These are phyloP conservation scores for Exophiala sideris DNA, from an alignment of 2,329 filamentous ascomycete species.

Conservation along the genomic window DNA sequence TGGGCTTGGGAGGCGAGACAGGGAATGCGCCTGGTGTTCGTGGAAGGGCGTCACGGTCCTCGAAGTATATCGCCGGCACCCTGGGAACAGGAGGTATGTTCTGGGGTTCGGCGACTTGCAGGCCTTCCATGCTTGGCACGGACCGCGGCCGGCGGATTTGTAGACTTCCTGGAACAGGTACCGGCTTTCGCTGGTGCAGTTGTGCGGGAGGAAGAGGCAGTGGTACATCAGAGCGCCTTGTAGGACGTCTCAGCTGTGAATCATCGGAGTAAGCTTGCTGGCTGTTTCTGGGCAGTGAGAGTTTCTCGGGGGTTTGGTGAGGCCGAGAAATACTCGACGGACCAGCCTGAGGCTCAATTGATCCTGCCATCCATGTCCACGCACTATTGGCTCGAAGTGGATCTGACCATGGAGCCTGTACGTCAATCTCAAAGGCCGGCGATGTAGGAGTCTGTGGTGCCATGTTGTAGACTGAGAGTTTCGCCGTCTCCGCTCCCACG, in stretches of 20 bases:
- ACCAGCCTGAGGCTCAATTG: background rate
- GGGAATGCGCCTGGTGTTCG: background rate
- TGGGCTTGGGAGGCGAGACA: background rate
- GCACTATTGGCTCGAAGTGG: background rate
- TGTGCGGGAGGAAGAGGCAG: background rate
- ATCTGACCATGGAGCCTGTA: background rate
- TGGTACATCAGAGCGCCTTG: no score
- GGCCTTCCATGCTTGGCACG: background rate
- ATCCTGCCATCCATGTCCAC: background rate
- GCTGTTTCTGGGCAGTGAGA: no score
- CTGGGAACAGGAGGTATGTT: background rate
- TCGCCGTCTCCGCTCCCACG: slow-evolving; percentile 10
- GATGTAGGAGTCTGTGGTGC: background rate
- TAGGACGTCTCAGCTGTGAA: no score
- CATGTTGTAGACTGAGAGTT: slow-evolving; percentile 4
- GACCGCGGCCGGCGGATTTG: background rate
- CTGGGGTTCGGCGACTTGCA: background rate
- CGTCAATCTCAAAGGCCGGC: background rate
- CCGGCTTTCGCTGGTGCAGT: background rate
- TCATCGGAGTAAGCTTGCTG: no score
- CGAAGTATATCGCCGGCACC: background rate
- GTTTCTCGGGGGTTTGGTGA: no score
- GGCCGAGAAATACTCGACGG: background rate
- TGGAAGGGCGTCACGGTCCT: background rate
- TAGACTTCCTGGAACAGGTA: background rate